phyloP scores from a whole-genome alignment of 768 basidiomycete genomes.

The Arthromyces matolae region DNA sequence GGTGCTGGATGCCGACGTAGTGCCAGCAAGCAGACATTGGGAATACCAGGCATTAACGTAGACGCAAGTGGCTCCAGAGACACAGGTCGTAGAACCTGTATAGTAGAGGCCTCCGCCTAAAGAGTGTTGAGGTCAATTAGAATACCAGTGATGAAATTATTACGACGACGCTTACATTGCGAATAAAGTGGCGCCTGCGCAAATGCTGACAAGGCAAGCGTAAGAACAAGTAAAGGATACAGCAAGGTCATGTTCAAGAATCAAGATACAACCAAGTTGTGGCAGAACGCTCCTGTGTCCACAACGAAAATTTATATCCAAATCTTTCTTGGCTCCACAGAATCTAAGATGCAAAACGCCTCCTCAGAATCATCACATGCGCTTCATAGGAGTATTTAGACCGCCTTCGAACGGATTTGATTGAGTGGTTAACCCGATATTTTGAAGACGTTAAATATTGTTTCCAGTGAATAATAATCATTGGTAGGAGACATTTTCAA shows the following conservation, averaged over 20 bases:
- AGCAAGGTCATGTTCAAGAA: slow-evolving; percentile 21
- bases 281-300: neutral
- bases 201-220: slow-evolving; percentile 23
- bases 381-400: slow-evolving; percentile 11
- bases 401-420: neutral
- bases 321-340: too few relatives aligned
- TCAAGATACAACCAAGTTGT: neutral
- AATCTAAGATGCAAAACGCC: neutral
- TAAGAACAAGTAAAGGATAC: slow-evolving; percentile 21
- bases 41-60: slow-evolving; percentile 30
- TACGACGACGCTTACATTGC: slow-evolving; percentile 22
- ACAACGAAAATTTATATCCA: too few relatives aligned
- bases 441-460: too few relatives aligned
- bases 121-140: neutral
- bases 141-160: neutral
- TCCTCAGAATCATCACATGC: neutral
- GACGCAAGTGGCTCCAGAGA: slow-evolving; percentile 29
- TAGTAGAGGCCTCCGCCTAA: slow-evolving; percentile 36
- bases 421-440: slow-evolving; percentile 9
- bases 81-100: slow-evolving; percentile 33
- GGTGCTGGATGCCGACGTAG: slow-evolving; percentile 17
- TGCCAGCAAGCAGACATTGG: slow-evolving; percentile 31
- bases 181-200: slow-evolving; percentile 27
- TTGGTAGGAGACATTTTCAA: too few relatives aligned
- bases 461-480: too few relatives aligned